Percentiles rank a stretch among this genome's conserved stretches.
Conservation (phyloP, 139 green algal species). For the Volvox reticuliferus region DNA sequence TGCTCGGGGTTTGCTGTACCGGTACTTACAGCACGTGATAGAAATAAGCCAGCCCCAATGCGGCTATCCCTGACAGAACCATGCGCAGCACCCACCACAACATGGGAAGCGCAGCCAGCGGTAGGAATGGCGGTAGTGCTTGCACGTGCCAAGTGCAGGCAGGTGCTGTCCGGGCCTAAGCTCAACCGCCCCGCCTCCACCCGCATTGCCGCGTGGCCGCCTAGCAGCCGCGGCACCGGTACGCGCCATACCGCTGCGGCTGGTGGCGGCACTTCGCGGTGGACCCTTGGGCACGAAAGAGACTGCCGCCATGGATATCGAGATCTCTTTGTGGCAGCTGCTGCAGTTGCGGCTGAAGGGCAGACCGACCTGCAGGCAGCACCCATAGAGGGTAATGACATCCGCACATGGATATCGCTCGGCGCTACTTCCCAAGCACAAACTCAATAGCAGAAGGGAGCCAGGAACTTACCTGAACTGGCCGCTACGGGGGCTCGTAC, state of each 20-base stretch:
- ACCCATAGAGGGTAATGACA: background rate
- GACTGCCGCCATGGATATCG: conserved; percentile 35
- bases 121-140: conserved; percentile 82
- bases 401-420: too few relatives aligned
- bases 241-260: background rate
- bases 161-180: conserved; percentile 66
- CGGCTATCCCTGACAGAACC: too few relatives aligned
- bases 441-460: too few relatives aligned
- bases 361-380: conserved; percentile 49
- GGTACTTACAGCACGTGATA: too few relatives aligned
- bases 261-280: background rate
- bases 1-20: too few relatives aligned
- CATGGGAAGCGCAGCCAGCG: conserved; percentile 86
- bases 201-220: background rate
- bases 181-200: background rate
- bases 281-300: conserved; percentile 51
- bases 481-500: too few relatives aligned
- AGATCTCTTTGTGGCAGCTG: conserved; percentile 55
- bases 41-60: too few relatives aligned
- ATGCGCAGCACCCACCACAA: conserved; percentile 60
- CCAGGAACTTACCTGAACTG: too few relatives aligned
- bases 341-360: conserved; percentile 49
- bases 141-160: conserved; percentile 75
- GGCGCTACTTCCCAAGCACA: too few relatives aligned
- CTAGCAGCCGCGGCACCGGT: background rate